Evolutionary conservation across 106 monocot genomes (phyloP), one percentile per base, ranked within the genome.

Genomic region (Allium cepa): DNA sequence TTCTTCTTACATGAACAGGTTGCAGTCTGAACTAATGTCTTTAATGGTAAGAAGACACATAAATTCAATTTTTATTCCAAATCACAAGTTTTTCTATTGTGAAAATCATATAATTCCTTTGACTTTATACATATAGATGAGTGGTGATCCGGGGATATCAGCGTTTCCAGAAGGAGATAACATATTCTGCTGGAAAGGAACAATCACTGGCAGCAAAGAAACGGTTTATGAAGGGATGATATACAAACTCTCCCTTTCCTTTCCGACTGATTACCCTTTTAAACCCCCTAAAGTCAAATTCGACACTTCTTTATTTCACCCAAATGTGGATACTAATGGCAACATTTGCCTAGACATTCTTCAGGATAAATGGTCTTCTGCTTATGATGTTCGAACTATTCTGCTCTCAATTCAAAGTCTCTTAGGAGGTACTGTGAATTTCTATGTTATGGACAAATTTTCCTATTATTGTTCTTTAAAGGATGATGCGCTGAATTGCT

Each of bases 361-460:
- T 73, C 92, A 97, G 95, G 95, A 96, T 60, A 92, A 96, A 60
- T 96, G 96, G 96, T 92, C 96, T n/a, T 92, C 92, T 16, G 96
- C 96, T 17, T 96, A 96, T 66, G 91, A 91, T 73, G 91, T 91
- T 61, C 80, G 95, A 61, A 88, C 86, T 12, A 79, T 96, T 48
- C 75, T 91, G 68, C 72, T 92, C 3, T 92, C 95, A 11, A 92
- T 91, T 71, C 95, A 96, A 86, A 86, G 81, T 56, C 91, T 96
- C 46, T 67, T 96, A 55, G 95, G 95, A 79, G 94, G 94, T 91
- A 84, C 36, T 36, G 36, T 36, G 18, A 50, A 48, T 5, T 10
- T 46, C 3, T 8, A 55, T 53, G 52, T 12, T 11, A 11, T 7
- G 3, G 3, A 55, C 53, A 55, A 12, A 11, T 12, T 8, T 55